Base-by-base conservation (phyloP, 2,329 filamentous ascomycete species). In the Onygenales sp. region DNA sequence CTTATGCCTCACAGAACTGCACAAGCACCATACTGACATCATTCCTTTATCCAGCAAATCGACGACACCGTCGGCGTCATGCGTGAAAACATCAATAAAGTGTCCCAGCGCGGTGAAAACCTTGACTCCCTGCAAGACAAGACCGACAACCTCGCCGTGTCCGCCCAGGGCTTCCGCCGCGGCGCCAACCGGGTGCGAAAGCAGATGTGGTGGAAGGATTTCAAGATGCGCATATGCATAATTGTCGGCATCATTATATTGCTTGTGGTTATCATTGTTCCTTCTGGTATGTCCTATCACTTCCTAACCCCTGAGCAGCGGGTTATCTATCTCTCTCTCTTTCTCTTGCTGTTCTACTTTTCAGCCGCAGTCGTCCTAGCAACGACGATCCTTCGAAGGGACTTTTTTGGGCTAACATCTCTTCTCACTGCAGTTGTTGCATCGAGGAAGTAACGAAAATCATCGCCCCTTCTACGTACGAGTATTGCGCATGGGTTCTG, bases 131-230 rank as follows among this genome's bases (percentile, higher is more conserved):
- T 96, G 57, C 88, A 95, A 75, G 87, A 93, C 72, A 95, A 95
- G 81, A 96, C 74, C 55, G 85, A 96, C 76, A 94, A 95, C 75
- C 81, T 98, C 62, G 91, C 91, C 56, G 83, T 86, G 59, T 95
- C 91, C 38, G 92, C 93, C 55, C 90, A 95, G 72, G 90, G 89
- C 58, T 98, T 98, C 82, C 89, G 91, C 66, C 86, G 91, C 62
- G 92, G 93, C 60, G 93, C 94, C 73, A 98, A 97, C 79, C 81
- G 89, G 65, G 92, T 98, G 63, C 85, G 93, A 72, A 92, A 91
- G 79, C 85, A 95, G 57, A 97, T 97, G 92, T 97, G 92, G 92
- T 97, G 91, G 92, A 97, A 97, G 82, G 92, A 97, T 69, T 95
- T 96, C 89, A 97, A 97, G 84, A 98, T 98, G 93, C 85, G 93